Conservation (phyloP, 805 yeast species). For the Pichia manshurica region DNA sequence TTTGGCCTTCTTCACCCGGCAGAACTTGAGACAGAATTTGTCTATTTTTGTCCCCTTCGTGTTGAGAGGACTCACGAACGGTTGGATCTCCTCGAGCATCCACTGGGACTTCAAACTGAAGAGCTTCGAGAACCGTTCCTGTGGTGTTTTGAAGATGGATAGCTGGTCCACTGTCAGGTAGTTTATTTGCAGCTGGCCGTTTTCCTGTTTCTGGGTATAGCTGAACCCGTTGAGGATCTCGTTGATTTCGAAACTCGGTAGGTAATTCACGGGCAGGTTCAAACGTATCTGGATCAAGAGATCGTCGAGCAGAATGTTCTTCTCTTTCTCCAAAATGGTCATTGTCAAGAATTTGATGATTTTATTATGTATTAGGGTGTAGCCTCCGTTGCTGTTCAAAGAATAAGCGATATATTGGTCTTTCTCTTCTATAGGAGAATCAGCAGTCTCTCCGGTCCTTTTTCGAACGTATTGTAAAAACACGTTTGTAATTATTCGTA, state of each 20-base stretch:
- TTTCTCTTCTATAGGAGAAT: not conserved
- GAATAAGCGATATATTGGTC: not conserved
- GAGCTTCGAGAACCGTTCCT: conserved; percentile 44
- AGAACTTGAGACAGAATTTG: conserved; percentile 56
- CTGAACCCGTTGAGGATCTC: conserved; percentile 37
- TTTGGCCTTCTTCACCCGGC: conserved; percentile 39
- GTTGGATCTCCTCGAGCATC: conserved; percentile 56
- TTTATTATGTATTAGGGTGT: conserved; percentile 13
- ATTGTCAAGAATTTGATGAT: conserved; percentile 17
- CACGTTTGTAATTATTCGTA: not conserved
- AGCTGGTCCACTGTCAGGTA: conserved; percentile 26
- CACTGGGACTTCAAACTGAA: conserved; percentile 53
- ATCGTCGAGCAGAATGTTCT: conserved; percentile 35
- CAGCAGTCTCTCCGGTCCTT: not conserved
- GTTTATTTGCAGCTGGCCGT: conserved; percentile 10
- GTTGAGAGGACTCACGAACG: conserved; percentile 58
- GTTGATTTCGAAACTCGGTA: conserved; percentile 49
- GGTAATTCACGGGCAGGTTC: conserved; percentile 51
- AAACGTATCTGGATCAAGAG: conserved; percentile 61
- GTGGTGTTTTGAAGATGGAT: conserved; percentile 37
- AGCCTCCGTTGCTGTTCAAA: not conserved
- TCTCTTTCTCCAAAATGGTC: conserved; percentile 7
- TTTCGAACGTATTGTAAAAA: not conserved
- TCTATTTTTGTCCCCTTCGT: conserved; percentile 39
- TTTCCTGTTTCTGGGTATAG: conserved; percentile 13